These are phyloP conservation scores for Euphorbia celastroides DNA, from an alignment of 441 rosid species.

Conservation along the genomic window DNA sequence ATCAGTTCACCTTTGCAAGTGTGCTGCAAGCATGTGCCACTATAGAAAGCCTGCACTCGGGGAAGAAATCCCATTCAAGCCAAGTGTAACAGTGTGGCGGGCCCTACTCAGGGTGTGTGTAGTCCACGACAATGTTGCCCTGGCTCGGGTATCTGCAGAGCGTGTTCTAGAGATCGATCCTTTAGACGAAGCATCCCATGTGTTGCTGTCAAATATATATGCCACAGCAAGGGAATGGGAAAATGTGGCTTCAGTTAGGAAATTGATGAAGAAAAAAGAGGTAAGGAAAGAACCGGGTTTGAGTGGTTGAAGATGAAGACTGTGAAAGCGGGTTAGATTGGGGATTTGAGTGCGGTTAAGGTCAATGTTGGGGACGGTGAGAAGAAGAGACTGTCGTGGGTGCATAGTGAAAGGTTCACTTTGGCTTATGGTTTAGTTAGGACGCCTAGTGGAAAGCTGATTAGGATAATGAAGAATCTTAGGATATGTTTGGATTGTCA, in stretches of 20 bases:
- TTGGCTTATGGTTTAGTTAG: constrained; percentile 60
- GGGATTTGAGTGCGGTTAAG: constrained; percentile 46
- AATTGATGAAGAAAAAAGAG: constrained; percentile 60
- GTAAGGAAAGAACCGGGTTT: constrained; percentile 81
- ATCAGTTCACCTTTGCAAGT: constrained; percentile 73
- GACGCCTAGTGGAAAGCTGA: constrained; percentile 40
- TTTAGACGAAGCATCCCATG: constrained; percentile 69
- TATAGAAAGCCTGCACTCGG: constrained; percentile 39
- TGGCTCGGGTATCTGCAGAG: constrained; percentile 56
- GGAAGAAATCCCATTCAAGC: constrained; percentile 59
- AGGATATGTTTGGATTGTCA: constrained; percentile 81
- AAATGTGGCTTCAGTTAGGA: constrained; percentile 56
- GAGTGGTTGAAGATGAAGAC: constrained; percentile 77
- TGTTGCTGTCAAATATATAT: constrained; percentile 66
- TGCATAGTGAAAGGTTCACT: constrained; percentile 86
- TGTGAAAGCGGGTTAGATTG: constrained; percentile 54
- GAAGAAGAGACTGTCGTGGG: constrained; percentile 61
- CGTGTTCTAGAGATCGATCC: constrained; percentile 66
- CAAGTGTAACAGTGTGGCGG: constrained; percentile 70
- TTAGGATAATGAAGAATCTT: constrained; percentile 72
- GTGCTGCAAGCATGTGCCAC: constrained; percentile 68
- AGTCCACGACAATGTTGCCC: constrained; percentile 56
- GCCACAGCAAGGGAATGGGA: constrained; percentile 69
- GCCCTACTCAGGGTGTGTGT: constrained; percentile 84
- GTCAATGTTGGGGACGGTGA: constrained; percentile 50